Evolutionary conservation across 177 flowering plant species (phyloP).

Genomic region (Vitis hybrid): DNA sequence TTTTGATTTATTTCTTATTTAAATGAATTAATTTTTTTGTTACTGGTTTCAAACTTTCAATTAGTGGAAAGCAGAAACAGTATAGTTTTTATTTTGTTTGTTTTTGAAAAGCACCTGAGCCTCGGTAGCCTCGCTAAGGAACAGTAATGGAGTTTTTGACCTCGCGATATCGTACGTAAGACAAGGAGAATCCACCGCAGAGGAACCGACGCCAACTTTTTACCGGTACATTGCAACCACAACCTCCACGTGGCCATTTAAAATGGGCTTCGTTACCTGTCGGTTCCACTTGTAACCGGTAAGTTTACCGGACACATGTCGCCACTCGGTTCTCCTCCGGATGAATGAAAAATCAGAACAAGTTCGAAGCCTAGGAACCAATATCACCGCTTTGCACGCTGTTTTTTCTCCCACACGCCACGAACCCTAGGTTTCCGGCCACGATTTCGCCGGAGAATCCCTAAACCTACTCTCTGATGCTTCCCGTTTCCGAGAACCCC

Average conservation of each 20-base stretch:
- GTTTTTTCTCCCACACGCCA: constrained; percentile 4
- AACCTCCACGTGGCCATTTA: constrained; percentile 1
- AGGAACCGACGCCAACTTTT: neutral
- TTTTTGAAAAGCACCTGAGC: no score
- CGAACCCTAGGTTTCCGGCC: constrained; percentile 9
- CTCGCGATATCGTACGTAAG: no score
- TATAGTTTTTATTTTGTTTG: no score
- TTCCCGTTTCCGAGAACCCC: constrained; percentile 27
- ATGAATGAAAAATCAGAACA: no score
- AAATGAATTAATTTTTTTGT: no score
- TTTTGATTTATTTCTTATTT: no score
- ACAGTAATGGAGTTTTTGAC: no score
- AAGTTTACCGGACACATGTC: constrained; percentile 11
- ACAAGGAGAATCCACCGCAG: neutral
- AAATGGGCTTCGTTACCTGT: neutral
- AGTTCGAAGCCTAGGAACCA: no score
- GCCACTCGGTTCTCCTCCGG: no score
- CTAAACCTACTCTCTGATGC: constrained; percentile 26
- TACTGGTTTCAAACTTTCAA: no score
- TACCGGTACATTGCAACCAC: neutral
- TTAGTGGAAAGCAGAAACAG: no score
- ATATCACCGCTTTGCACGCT: neutral
- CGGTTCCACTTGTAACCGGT: constrained; percentile 9
- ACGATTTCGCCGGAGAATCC: neutral
- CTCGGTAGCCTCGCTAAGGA: no score